Percentiles rank a stretch among this genome's conserved stretches.
These are phyloP conservation scores for Diversispora epigaea DNA, from an alignment of 192 early-diverging fungal species.

Conservation along the genomic window DNA sequence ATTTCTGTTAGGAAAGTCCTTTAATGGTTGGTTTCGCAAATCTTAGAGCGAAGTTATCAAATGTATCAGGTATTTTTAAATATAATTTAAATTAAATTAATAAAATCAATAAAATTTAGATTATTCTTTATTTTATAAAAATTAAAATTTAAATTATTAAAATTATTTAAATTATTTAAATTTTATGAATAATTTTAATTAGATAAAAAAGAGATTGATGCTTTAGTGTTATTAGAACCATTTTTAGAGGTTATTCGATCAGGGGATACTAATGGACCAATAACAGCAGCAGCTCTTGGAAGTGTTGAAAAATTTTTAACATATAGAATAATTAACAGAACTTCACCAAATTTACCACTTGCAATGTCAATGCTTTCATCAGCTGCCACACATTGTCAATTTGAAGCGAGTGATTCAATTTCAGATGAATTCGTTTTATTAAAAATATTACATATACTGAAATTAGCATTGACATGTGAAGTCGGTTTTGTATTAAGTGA, in stretches of 20 bases:
- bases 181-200: neutral
- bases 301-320: constrained; percentile 88
- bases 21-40: constrained; percentile 68
- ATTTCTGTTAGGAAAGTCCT: constrained; percentile 55
- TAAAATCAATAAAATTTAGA: neutral
- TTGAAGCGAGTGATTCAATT: constrained; percentile 90
- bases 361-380: constrained; percentile 74
- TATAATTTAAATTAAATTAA: neutral
- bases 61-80: constrained; percentile 44
- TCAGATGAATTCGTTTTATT: constrained; percentile 94
- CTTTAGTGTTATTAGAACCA: constrained; percentile 75
- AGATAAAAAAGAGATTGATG: constrained; percentile 66
- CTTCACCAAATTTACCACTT: constrained; percentile 63
- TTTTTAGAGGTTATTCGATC: constrained; percentile 92
- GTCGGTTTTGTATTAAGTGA: constrained; percentile 75
- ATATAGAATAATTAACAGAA: constrained; percentile 69
- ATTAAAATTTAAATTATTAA: neutral
- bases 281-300: constrained; percentile 86
- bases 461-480: constrained; percentile 71
- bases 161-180: neutral
- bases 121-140: neutral
- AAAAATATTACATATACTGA: constrained; percentile 81
- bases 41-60: constrained; percentile 59
- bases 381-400: constrained; percentile 92
- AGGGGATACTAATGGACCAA: constrained; percentile 91